Conservation (phyloP, 2,329 filamentous ascomycete genomes). For the Ophiostoma piceae region DNA sequence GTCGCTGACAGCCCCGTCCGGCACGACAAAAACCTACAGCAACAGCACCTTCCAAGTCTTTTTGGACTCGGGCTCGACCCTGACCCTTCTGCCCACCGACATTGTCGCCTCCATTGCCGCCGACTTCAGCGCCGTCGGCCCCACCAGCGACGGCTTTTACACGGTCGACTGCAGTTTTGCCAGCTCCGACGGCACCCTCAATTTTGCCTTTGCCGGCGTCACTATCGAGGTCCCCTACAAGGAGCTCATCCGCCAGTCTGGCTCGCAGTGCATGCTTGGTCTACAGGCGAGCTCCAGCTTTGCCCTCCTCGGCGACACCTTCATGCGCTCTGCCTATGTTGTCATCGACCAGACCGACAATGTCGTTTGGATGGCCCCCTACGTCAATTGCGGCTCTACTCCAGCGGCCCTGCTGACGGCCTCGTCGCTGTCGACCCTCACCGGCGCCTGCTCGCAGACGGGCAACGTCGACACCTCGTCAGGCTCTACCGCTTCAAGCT, state of each 20-base stretch:
- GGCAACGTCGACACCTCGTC: background rate
- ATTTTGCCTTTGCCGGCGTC: slow-evolving; percentile 46
- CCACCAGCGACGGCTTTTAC: slow-evolving; percentile 43
- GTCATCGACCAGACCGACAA: slow-evolving; percentile 50
- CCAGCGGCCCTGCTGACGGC: slow-evolving; percentile 35
- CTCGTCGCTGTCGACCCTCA: slow-evolving; percentile 23
- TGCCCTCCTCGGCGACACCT: slow-evolving; percentile 54
- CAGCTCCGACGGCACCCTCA: slow-evolving; percentile 33
- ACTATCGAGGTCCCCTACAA: slow-evolving; percentile 46
- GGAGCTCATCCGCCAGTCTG: slow-evolving; percentile 44
- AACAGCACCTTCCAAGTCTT: slow-evolving; percentile 51
- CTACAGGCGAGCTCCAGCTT: slow-evolving; percentile 45
- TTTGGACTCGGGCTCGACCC: slow-evolving; percentile 64
- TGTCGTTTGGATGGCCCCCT: slow-evolving; percentile 47
- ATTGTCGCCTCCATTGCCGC: slow-evolving; percentile 48
- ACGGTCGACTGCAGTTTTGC: slow-evolving; percentile 43
- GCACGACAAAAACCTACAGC: slow-evolving; percentile 34
- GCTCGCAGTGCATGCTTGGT: slow-evolving; percentile 44
- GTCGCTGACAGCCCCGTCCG: slow-evolving; percentile 36
- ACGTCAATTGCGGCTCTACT: slow-evolving; percentile 46
- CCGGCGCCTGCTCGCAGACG: slow-evolving; percentile 23
- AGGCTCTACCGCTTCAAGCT: background rate
- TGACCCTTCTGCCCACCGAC: slow-evolving; percentile 58
- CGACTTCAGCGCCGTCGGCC: slow-evolving; percentile 42
- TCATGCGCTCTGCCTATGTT: slow-evolving; percentile 52